phyloP scores from a whole-genome alignment of 2,329 filamentous ascomycete genomes.

The Colletotrichum gigasporum region DNA sequence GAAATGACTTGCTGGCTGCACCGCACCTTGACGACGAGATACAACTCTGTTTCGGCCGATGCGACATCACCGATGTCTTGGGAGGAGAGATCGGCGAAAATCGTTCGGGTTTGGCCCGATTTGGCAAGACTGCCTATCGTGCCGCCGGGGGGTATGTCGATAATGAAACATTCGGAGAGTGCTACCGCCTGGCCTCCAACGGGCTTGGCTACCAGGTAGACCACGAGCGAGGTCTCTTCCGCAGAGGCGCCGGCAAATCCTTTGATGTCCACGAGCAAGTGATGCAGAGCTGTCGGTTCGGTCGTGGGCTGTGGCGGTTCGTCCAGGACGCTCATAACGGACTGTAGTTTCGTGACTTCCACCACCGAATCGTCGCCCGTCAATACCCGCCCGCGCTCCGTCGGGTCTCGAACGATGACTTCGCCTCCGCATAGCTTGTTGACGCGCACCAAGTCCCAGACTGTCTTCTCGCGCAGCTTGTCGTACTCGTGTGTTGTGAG shows the following conservation, averaged over 20 bases:
- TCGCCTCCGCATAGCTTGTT: conserved; percentile 96
- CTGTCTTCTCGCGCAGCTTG: conserved; percentile 84
- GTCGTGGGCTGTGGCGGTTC: conserved; percentile 75
- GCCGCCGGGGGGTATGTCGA: conserved; percentile 81
- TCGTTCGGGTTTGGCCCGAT: conserved; percentile 77
- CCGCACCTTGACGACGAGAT: conserved; percentile 84
- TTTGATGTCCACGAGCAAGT: conserved; percentile 85
- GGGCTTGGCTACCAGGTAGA: conserved; percentile 80
- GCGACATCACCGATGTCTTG: conserved; percentile 73
- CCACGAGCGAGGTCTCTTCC: conserved; percentile 78
- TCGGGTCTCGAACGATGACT: conserved; percentile 92
- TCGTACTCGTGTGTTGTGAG: conserved; percentile 86
- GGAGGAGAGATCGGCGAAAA: conserved; percentile 87
- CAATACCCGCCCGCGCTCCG: conserved; percentile 82
- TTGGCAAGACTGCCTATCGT: conserved; percentile 72
- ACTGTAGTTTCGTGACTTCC: conserved; percentile 89
- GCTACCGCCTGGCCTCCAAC: conserved; percentile 70
- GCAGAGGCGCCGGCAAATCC: conserved; percentile 80
- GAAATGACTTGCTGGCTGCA: conserved; percentile 61
- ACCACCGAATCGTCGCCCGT: conserved; percentile 94
- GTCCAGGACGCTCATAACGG: conserved; percentile 93
- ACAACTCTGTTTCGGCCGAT: conserved; percentile 77
- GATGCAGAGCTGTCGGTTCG: conserved; percentile 79
- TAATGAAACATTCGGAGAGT: conserved; percentile 84
- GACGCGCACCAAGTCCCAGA: conserved; percentile 93